phyloP scores from a whole-genome alignment of 2,329 filamentous ascomycete species.

The Neofusicoccum sp. region DNA sequence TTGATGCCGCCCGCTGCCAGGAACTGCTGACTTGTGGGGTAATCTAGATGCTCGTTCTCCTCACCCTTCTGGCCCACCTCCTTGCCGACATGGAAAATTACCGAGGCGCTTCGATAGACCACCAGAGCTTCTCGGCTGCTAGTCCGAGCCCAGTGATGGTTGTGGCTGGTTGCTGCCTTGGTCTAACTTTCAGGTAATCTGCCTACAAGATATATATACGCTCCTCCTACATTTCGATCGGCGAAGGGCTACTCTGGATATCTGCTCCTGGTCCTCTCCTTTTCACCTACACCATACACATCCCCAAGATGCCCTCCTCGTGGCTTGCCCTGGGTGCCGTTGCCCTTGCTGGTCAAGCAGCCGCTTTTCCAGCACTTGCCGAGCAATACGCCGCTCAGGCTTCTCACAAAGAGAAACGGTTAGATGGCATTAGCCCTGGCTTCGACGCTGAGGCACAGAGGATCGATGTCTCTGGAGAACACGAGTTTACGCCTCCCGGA shows the following conservation, averaged over 20 bases:
- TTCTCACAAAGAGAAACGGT: conserved; percentile 5
- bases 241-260: background rate
- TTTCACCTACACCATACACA: too few relatives aligned
- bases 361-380: conserved; percentile 6
- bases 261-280: background rate
- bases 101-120: conserved; percentile 4
- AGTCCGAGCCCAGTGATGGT: background rate
- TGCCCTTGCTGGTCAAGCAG: conserved; percentile 2
- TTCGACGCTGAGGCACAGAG: conserved; percentile 10
- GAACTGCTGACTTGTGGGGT: background rate
- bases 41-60: background rate
- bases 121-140: background rate
- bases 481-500: conserved; percentile 1
- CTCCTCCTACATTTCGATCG: background rate
- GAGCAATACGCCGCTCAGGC: background rate
- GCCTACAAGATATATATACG: background rate
- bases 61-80: background rate
- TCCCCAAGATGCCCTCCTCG: background rate
- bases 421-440: background rate
- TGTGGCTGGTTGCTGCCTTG: background rate
- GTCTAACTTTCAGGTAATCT: too few relatives aligned
- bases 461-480: conserved; percentile 9
- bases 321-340: background rate
- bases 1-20: background rate
- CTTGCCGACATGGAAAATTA: background rate